Base-by-base conservation (phyloP, 495 filamentous ascomycete genomes). In the Xylaria telfairii region DNA sequence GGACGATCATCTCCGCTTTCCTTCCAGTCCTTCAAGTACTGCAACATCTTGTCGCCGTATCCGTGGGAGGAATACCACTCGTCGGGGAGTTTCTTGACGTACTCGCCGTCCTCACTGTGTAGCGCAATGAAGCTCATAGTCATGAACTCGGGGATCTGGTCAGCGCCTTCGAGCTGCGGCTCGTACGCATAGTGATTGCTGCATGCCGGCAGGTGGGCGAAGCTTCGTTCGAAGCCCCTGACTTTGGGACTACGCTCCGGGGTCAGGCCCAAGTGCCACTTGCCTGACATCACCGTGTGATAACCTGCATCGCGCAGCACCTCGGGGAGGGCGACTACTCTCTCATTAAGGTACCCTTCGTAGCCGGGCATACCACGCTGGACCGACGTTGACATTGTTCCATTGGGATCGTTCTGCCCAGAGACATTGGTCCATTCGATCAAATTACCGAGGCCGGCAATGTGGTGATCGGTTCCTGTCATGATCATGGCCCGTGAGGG, bases 331-430 rank as follows among this genome's bases (percentile, higher is more conserved):
- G 89, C 84, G 0, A 84, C 90, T 28, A 91, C 89, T 7, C 82
- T 78, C 56, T 90, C 86, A 67, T 91, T 90, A 37, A 91, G 82
- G 69, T 90, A 91, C 3, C 89, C 89, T 76, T 91, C 89, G 74
- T 91, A 90, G 0, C 89, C 89, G 0, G 89, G 88, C 87, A 88
- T 89, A n/a, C 78, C 80, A 12, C 76, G 73, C 51, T 77, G 77
- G 24, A 76, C 80, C 42, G 78, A 56, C 47, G 79, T 76, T 19
- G 76, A 78, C 76, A 78, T 78, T 2, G 80, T 82, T n/a, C 81
- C 80, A 17, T 68, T 77, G 19, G 76, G 74, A 44, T 78, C 76
- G 30, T 78, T 78, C 49, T 78, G 76, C 1, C 74, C 76, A 3
- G 75, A 77, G 26, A 76, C 71, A 71, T 75, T 76, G 15, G 74